Evolutionary conservation across 116 monocot genomes (phyloP).

Genomic region (Posidonia oceanica): DNA sequence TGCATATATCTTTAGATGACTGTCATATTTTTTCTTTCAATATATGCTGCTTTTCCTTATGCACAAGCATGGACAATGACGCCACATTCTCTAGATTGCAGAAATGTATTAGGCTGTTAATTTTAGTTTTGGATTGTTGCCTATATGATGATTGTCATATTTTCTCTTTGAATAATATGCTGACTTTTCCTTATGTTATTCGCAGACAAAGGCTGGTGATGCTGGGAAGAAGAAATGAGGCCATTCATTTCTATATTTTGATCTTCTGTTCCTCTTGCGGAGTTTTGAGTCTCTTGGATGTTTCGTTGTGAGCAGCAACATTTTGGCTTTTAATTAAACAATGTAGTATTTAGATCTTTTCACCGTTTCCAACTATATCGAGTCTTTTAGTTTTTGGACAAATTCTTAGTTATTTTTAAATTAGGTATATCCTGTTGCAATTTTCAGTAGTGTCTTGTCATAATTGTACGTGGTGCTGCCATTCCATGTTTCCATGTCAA

Average conservation of each 20-base stretch:
- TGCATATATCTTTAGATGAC: no score
- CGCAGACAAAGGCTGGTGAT: conserved; percentile 69
- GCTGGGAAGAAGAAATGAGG: conserved; percentile 69
- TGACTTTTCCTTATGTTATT: neutral
- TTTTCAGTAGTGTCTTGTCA: neutral
- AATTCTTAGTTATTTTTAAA: no score
- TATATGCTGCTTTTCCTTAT: neutral
- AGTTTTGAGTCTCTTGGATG: neutral
- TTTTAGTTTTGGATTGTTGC: neutral
- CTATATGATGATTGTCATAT: no score
- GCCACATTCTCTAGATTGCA: neutral
- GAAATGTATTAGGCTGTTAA: neutral
- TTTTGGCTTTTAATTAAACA: neutral
- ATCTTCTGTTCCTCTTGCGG: neutral
- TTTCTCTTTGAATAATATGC: no score
- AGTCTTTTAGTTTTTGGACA: no score
- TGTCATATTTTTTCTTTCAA: no score
- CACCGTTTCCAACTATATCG: no score
- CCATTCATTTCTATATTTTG: neutral
- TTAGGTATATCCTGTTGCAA: no score
- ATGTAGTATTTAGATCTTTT: no score
- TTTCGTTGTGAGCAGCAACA: neutral
- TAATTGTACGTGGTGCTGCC: neutral
- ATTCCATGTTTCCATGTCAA: neutral
- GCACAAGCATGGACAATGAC: neutral